phyloP scores from a whole-genome alignment of 768 basidiomycete genomes.

The Pholiota microspora region DNA sequence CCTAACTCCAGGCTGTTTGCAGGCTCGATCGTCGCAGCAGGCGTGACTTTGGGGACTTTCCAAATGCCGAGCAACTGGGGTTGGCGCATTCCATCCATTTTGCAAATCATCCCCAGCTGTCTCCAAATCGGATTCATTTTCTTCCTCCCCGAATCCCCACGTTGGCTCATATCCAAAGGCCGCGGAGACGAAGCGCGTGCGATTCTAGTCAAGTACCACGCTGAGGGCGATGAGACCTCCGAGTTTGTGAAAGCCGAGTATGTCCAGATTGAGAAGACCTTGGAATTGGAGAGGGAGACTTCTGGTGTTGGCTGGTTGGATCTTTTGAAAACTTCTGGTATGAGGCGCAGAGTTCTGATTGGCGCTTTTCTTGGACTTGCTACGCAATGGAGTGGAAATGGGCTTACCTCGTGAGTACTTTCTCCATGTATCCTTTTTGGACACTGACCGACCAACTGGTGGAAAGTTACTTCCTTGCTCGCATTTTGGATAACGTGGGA shows the following conservation, averaged over 20 bases:
- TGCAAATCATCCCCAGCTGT: slow-evolving; percentile 52
- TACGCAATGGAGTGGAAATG: slow-evolving; percentile 67
- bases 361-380: slow-evolving; percentile 50
- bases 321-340: slow-evolving; percentile 43
- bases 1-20: slow-evolving; percentile 3
- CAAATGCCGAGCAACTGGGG: slow-evolving; percentile 55
- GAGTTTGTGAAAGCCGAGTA: slow-evolving; percentile 60
- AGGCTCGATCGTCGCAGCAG: slow-evolving; percentile 59
- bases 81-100: slow-evolving; percentile 68
- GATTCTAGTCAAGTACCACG: slow-evolving; percentile 57
- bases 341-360: slow-evolving; percentile 50
- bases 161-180: slow-evolving; percentile 61
- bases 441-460: no score
- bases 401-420: slow-evolving; percentile 45
- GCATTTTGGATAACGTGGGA: slow-evolving; percentile 52
- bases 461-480: slow-evolving; percentile 50
- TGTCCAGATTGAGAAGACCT: slow-evolving; percentile 51
- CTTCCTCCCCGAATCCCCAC: slow-evolving; percentile 63
- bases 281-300: slow-evolving; percentile 50
- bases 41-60: slow-evolving; percentile 65
- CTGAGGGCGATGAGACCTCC: slow-evolving; percentile 51
- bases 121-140: slow-evolving; percentile 55
- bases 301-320: slow-evolving; percentile 46
- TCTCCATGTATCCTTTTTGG: no score
- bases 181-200: slow-evolving; percentile 45